Percentiles rank a stretch among this genome's conserved stretches.
phyloP scores from a whole-genome alignment of 2,329 filamentous ascomycete species.

The Aspergillus sp. region DNA sequence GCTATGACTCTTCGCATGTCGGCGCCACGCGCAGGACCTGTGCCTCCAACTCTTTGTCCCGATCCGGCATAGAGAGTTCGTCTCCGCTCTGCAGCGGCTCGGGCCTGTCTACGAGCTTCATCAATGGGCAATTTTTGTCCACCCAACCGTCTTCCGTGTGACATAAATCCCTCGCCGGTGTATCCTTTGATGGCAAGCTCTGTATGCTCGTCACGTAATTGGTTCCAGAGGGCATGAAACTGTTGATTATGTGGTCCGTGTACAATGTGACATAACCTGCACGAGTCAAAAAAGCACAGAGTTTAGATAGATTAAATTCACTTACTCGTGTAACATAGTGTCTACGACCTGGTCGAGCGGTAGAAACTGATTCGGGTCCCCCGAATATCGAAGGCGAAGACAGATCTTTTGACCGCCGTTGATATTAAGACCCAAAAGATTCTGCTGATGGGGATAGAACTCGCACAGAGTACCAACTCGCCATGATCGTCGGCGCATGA shows the following conservation, averaged over 20 bases:
- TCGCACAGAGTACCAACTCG: constrained; percentile 76
- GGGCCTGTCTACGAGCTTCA: constrained; percentile 73
- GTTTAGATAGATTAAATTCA: not conserved
- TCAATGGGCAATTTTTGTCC: constrained; percentile 63
- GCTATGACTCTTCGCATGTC: constrained; percentile 73
- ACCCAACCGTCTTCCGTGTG: constrained; percentile 71
- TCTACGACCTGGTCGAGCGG: constrained; percentile 78
- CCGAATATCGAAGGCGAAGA: constrained; percentile 74
- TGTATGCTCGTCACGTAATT: constrained; percentile 82
- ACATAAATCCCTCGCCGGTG: constrained; percentile 85
- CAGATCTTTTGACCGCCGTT: constrained; percentile 77
- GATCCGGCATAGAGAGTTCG: constrained; percentile 59
- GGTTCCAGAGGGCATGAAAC: constrained; percentile 86
- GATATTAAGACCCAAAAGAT: constrained; percentile 78
- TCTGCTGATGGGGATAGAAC: constrained; percentile 75
- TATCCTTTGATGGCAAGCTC: constrained; percentile 77
- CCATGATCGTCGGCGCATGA: constrained; percentile 87
- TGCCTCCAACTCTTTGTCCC: constrained; percentile 72
- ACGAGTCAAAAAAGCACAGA: constrained; percentile 5
- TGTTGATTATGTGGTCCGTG: constrained; percentile 78
- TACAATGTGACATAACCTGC: constrained; percentile 74
- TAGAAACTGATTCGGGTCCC: constrained; percentile 74
- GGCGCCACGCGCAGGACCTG: constrained; percentile 54
- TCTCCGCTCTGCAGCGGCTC: constrained; percentile 72
- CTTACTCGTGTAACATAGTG: constrained; percentile 85